phyloP scores from a whole-genome alignment of 2,329 filamentous ascomycete genomes.

The Xylaria hypoxylon region DNA sequence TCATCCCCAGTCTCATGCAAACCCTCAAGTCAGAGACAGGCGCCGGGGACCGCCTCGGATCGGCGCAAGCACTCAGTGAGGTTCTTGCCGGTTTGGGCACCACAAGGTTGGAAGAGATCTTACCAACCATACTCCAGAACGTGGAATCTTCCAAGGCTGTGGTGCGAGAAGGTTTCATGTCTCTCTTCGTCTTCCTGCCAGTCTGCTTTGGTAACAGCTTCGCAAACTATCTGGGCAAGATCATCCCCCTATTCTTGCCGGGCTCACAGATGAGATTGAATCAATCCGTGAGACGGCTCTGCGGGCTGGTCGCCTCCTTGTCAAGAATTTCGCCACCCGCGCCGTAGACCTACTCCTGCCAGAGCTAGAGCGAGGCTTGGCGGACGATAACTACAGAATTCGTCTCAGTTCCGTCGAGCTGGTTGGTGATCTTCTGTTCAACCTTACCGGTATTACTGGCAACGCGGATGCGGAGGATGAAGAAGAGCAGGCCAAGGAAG shows the following conservation, averaged over 20 bases:
- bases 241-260: conserved; percentile 96
- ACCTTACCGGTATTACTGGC: conserved; percentile 91
- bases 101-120: conserved; percentile 89
- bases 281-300: conserved; percentile 97
- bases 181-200: conserved; percentile 97
- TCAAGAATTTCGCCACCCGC: conserved; percentile 97
- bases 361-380: conserved; percentile 93
- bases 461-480: conserved; percentile 81
- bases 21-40: conserved; percentile 97
- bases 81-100: conserved; percentile 96
- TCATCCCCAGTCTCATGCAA: conserved; percentile 97
- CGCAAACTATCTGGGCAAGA: conserved; percentile 91
- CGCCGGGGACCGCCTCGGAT: conserved; percentile 94
- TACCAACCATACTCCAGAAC: conserved; percentile 96
- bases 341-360: conserved; percentile 94
- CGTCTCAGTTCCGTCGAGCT: conserved; percentile 98
- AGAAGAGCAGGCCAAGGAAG: conserved; percentile 82
- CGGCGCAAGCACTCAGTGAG: conserved; percentile 94
- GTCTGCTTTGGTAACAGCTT: conserved; percentile 99
- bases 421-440: conserved; percentile 96
- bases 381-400: conserved; percentile 98
- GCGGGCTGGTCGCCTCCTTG: conserved; percentile 89
- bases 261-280: conserved; percentile 94
- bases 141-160: conserved; percentile 90
- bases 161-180: conserved; percentile 99